Evolutionary conservation across 129 eudicot species (phyloP).

Genomic region (Centrapalus pauciflorus): DNA sequence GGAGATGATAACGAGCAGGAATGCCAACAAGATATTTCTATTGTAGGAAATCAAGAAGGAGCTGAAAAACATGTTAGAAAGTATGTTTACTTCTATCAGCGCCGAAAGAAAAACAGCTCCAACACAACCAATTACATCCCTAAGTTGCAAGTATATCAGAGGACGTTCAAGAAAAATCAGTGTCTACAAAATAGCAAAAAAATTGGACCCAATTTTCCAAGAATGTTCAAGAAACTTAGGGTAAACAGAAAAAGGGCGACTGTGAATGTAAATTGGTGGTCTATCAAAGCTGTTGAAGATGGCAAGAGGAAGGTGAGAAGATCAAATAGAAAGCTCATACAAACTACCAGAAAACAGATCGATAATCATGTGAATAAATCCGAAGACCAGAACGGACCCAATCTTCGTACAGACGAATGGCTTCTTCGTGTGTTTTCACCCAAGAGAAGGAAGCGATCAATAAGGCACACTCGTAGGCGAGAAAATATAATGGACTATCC

Average conservation of each 20-base stretch:
- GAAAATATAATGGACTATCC: neutral
- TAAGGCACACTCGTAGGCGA: conserved; percentile 1
- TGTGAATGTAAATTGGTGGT: neutral
- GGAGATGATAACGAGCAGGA: neutral
- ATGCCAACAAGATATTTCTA: neutral
- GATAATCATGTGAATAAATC: conserved; percentile 11
- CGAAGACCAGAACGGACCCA: conserved; percentile 1
- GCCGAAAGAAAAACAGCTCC: conserved; percentile 14
- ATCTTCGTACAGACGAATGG: neutral
- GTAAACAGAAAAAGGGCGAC: conserved; percentile 18
- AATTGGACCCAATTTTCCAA: conserved; percentile 33
- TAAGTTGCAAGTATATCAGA: conserved; percentile 24
- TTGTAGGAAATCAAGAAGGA: neutral
- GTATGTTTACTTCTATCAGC: conserved; percentile 17
- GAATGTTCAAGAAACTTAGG: conserved; percentile 31
- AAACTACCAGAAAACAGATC: neutral
- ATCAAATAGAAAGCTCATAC: neutral
- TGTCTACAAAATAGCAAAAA: conserved; percentile 35
- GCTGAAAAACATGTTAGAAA: neutral
- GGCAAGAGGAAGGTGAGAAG: conserved; percentile 1
- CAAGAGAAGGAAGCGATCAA: conserved; percentile 16
- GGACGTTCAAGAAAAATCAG: conserved; percentile 15
- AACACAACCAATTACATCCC: neutral
- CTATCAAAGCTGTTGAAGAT: neutral
- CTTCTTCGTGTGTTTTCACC: conserved; percentile 16